Evolutionary conservation across 1,284 basidiomycete species (phyloP).

Genomic region (Pseudozyma hubeiensis): DNA sequence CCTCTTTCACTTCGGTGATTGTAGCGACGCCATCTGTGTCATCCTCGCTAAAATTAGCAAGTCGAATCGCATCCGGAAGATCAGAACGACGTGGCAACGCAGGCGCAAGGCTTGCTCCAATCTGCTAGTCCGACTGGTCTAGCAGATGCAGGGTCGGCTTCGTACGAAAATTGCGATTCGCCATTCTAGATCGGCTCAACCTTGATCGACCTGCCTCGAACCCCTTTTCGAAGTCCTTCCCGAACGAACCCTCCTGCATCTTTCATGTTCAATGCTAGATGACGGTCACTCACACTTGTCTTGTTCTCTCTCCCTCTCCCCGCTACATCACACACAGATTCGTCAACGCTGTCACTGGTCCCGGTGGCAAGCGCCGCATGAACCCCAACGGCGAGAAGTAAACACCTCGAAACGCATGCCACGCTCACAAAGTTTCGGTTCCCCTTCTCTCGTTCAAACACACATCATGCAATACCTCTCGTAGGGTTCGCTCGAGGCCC

Average conservation of each 20-base stretch:
- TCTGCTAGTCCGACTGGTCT: no score
- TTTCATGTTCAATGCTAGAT: not conserved
- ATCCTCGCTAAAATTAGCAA: no score
- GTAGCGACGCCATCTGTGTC: no score
- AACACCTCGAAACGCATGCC: conserved; percentile 11
- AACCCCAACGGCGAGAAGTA: conserved; percentile 68
- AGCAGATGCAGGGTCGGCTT: no score
- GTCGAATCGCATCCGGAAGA: no score
- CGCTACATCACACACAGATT: conserved; percentile 73
- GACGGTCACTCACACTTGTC: conserved; percentile 3
- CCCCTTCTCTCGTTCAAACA: not conserved
- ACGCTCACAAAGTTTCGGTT: not conserved
- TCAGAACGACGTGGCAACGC: no score
- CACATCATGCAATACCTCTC: conserved; percentile 13
- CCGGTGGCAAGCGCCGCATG: conserved; percentile 95
- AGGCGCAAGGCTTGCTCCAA: no score
- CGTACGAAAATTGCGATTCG: no score
- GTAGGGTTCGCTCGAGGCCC: conserved; percentile 15
- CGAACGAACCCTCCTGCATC: not conserved
- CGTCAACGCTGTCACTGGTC: conserved; percentile 91
- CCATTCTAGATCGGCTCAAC: no score
- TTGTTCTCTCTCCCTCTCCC: not conserved
- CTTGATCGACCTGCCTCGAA: no score
- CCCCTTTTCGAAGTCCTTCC: no score
- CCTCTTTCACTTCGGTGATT: no score